Evolutionary conservation across 2,329 filamentous ascomycete species (phyloP), one percentile per base, ranked within the genome.

Genomic region (Arthrobotrys megalospora): DNA sequence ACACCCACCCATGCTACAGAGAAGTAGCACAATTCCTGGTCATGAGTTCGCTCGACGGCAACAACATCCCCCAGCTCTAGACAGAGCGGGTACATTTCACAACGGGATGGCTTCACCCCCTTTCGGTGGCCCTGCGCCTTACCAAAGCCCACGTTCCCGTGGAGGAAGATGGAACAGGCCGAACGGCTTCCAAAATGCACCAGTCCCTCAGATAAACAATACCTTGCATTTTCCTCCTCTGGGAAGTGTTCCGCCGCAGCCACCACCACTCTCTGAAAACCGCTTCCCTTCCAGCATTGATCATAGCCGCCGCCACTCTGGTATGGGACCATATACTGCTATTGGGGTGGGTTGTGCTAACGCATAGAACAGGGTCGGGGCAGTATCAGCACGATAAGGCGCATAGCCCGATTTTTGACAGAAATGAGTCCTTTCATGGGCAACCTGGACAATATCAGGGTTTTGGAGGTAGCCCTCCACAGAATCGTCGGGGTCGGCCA

Each of bases 181-280:
- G 16, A 55, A 45, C 11, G 47, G 43, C 11, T 78, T 48, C 34
- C 52, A 58, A 16, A 41, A 38, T 21, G 58, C 67, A 14, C 67
- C 75, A 4, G 62, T 72, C 4, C 75, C 75, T 12, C 75, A 78
- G 62, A 78, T 78, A 19, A 72, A 78, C 32, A 78, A 78, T 64
- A 53, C 58, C 10, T n/a, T 78, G 32, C 75, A 78, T 50, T 78
- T 78, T n/a, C 75, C 75, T 32, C 75, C 75, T 10, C 28, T 78
- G 14, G 75, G 75, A 21, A 78, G 62, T 12, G 38, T 72, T 5
- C 75, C 75, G 45, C 19, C 60, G 3, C 75, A 78, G 38, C 47
- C 21, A 16, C 58, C 38, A 28, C 60, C 50, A 24, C 66, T 78
- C 16, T 53, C 75, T 19, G 75, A 78, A 43, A 53, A 69, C 5